Percentiles rank a stretch among this genome's conserved stretches.
Evolutionary conservation across 2,329 filamentous ascomycete genomes (phyloP).

Genomic region (Aspergillus ochraceoroseus): DNA sequence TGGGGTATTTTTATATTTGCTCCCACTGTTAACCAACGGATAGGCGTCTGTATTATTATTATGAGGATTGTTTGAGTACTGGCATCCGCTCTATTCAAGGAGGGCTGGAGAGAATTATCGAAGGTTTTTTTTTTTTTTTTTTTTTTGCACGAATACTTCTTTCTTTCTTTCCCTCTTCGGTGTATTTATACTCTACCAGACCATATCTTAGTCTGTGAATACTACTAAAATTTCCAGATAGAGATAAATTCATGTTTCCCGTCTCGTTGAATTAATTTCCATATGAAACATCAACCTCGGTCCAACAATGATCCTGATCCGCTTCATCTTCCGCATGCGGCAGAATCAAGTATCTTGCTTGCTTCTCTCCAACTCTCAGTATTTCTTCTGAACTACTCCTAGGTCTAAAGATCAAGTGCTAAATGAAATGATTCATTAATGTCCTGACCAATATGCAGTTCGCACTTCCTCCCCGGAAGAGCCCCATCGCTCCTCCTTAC

Average conservation of each 20-base stretch:
- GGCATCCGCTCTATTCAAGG: constrained; percentile 5
- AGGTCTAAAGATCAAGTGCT: background rate
- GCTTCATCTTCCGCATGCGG: constrained; percentile 22
- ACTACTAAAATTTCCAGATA: constrained; percentile 9
- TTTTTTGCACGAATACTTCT: constrained; percentile 24
- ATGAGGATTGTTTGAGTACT: constrained; percentile 12
- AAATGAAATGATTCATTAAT: constrained; percentile 4
- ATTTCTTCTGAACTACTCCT: background rate
- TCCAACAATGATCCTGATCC: constrained; percentile 19
- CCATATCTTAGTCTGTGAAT: constrained; percentile 21
- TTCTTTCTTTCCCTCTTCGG: constrained; percentile 19
- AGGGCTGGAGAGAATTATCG: constrained; percentile 2
- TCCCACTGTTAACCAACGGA: constrained; percentile 9
- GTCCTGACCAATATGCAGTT: constrained; percentile 64
- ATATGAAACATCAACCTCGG: constrained; percentile 9
- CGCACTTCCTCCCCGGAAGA: constrained; percentile 80
- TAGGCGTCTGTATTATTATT: constrained; percentile 23
- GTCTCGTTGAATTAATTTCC: background rate
- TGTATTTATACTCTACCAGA: constrained; percentile 33
- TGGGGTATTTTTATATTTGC: background rate
- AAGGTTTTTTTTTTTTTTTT: no score
- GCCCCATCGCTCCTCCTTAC: constrained; percentile 70
- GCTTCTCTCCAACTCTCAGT: background rate
- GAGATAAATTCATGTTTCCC: background rate
- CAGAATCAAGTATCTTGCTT: constrained; percentile 4